Percentiles rank a stretch among this genome's conserved stretches.
phyloP scores from a whole-genome alignment of 345 rosid genomes.

The Syzygium oleosum region DNA sequence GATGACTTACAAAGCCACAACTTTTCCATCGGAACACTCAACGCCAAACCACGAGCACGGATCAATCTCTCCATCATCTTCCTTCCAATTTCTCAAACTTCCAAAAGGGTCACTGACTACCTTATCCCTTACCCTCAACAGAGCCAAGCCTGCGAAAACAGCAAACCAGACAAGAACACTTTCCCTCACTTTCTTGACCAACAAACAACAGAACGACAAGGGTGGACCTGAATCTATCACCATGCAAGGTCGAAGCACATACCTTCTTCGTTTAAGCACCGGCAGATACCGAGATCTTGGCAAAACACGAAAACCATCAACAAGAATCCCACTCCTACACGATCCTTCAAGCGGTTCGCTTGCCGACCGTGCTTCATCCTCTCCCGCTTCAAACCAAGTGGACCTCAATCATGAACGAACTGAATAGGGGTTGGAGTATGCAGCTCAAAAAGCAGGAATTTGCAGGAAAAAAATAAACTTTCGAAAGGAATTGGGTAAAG shows the following conservation, averaged over 20 bases:
- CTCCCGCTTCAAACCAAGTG: neutral
- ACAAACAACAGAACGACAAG: neutral
- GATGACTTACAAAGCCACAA: constrained; percentile 34
- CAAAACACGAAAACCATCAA: constrained; percentile 10
- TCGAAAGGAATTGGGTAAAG: neutral
- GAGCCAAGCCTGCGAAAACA: constrained; percentile 33
- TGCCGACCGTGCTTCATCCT: constrained; percentile 21
- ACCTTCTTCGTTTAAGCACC: constrained; percentile 60
- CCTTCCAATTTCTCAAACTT: constrained; percentile 32
- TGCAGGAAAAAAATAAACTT: neutral
- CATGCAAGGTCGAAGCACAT: neutral
- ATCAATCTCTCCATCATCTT: constrained; percentile 21
- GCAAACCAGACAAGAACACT: neutral
- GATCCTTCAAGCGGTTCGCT: constrained; percentile 16
- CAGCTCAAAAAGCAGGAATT: neutral
- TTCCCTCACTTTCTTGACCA: constrained; percentile 1
- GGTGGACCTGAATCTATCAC: neutral
- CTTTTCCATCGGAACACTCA: constrained; percentile 35
- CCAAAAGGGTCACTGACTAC: constrained; percentile 41
- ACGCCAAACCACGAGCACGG: constrained; percentile 50
- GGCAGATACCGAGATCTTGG: constrained; percentile 23
- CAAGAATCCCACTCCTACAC: constrained; percentile 7
- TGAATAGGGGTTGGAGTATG: neutral
- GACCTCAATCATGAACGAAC: neutral
- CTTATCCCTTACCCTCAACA: constrained; percentile 25